Conservation (phyloP, 371 early-diverging fungal genomes). For the Mucor lusitanicus region DNA sequence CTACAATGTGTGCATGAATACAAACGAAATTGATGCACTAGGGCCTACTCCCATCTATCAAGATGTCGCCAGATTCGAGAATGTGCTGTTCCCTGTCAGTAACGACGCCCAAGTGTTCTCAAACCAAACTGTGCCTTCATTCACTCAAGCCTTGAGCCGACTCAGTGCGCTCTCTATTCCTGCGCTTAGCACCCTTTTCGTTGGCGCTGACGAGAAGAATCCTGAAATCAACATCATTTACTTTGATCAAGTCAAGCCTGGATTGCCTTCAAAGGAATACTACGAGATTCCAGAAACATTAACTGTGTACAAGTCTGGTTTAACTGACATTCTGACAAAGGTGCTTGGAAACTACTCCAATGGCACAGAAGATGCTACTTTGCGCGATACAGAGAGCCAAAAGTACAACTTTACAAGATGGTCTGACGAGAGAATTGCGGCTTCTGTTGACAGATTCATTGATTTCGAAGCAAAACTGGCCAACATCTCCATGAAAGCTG, state of each 20-base stretch:
- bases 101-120: not conserved
- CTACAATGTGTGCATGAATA: constrained; percentile 57
- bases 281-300: constrained; percentile 41
- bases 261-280: constrained; percentile 62
- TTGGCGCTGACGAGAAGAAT: constrained; percentile 49
- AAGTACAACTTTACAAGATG: constrained; percentile 6
- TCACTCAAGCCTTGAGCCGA: constrained; percentile 10
- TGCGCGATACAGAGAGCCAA: constrained; percentile 12
- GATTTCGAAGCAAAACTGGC: constrained; percentile 57
- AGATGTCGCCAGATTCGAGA: constrained; percentile 21
- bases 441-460: constrained; percentile 40
- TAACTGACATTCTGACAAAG: constrained; percentile 23
- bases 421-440: constrained; percentile 16
- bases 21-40: constrained; percentile 29
- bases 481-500: constrained; percentile 27
- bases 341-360: constrained; percentile 17
- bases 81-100: constrained; percentile 14
- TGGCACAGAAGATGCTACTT: not conserved
- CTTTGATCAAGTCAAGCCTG: constrained; percentile 45
- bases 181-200: constrained; percentile 32
- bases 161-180: constrained; percentile 7
- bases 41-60: constrained; percentile 55
- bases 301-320: constrained; percentile 35
- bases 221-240: constrained; percentile 40
- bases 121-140: not conserved